Evolutionary conservation across 805 yeast genomes (phyloP), one percentile per base, ranked within the genome.

Genomic region (Sugiyamaella qingdaonensis): DNA sequence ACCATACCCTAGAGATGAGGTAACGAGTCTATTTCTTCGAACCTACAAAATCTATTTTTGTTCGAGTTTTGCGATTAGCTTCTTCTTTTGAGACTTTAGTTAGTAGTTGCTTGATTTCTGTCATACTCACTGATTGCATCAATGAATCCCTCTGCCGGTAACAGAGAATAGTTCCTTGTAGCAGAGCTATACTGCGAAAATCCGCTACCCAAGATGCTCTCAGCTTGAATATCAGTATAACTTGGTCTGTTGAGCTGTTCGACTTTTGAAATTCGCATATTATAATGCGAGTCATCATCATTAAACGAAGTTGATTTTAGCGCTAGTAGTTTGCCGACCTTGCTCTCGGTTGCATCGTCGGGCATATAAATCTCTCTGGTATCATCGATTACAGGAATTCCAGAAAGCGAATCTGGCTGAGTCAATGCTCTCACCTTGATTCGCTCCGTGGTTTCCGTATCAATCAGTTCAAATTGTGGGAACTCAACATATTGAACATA

Each of bases 381-480:
- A n/a, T 19, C 24, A 39, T 39, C 43, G 13, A 39, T 16, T 5
- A 21, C 14, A 16, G 43, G 43, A 11, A 39, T 19, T 5, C 13
- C 19, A 3, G 16, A 4, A 14, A 14, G 13, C 2, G 13, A 16
- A 11, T 16, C 43, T 39, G 43, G 43, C 24, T 39, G 43, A 4
- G 43, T 39, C 43, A 39, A 39, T n/a, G 43, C 43, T 39, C 43
- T 14, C 19, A 39, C 19, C 24, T 39, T 39, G 43, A 39, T 39
- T 10, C 43, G 43, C 24, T 39, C 43, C 13, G 13, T 16, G 14
- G 7, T 16, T 14, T 39, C 21, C 43, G 13, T 21, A 10, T 14
- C 24, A 5, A 16, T 14, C 13, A 3, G 7, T 3, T 21, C 43
- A 19, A 39, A 39, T 7, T 39, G 21, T 39, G 43, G 43, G 21